These are phyloP conservation scores for Botryotinia globosa DNA, from an alignment of 2,329 filamentous ascomycete genomes.

Conservation along the genomic window DNA sequence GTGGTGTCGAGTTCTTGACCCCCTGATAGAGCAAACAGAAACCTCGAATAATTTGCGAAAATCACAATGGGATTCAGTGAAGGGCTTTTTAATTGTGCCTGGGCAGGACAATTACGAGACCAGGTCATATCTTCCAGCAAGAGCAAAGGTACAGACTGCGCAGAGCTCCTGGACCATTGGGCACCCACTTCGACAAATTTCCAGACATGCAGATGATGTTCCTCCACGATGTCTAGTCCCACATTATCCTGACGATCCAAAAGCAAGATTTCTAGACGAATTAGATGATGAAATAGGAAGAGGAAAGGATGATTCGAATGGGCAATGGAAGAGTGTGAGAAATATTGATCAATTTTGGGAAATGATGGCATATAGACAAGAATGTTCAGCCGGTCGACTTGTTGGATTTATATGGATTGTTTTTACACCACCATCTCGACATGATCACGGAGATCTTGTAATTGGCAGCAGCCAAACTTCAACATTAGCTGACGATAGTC, in stretches of 20 bases:
- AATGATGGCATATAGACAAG: conserved; percentile 93
- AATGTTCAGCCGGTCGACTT: conserved; percentile 87
- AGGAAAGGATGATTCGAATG: conserved; percentile 53
- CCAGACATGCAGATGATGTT: conserved; percentile 61
- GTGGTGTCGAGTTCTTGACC: conserved; percentile 90
- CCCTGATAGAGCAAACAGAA: conserved; percentile 50
- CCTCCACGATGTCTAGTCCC: conserved; percentile 84
- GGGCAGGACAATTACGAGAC: conserved; percentile 82
- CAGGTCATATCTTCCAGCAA: conserved; percentile 68
- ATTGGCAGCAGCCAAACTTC: conserved; percentile 29
- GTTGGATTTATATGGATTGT: conserved; percentile 96
- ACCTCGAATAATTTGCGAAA: background rate
- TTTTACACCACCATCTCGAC: conserved; percentile 47
- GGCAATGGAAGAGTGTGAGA: conserved; percentile 79
- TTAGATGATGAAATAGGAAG: conserved; percentile 77
- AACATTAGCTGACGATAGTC: conserved; percentile 19
- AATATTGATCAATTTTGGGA: conserved; percentile 96
- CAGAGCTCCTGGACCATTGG: conserved; percentile 61
- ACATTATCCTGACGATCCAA: conserved; percentile 91
- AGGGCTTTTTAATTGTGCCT: conserved; percentile 82
- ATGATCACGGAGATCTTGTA: conserved; percentile 20
- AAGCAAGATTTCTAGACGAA: conserved; percentile 83
- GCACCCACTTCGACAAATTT: conserved; percentile 64
- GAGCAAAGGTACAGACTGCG: conserved; percentile 31
- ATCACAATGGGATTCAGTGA: conserved; percentile 48